Percentiles rank a stretch among this genome's conserved stretches.
Evolutionary conservation across 441 rosid species (phyloP).

Genomic region (Populus hybrid): DNA sequence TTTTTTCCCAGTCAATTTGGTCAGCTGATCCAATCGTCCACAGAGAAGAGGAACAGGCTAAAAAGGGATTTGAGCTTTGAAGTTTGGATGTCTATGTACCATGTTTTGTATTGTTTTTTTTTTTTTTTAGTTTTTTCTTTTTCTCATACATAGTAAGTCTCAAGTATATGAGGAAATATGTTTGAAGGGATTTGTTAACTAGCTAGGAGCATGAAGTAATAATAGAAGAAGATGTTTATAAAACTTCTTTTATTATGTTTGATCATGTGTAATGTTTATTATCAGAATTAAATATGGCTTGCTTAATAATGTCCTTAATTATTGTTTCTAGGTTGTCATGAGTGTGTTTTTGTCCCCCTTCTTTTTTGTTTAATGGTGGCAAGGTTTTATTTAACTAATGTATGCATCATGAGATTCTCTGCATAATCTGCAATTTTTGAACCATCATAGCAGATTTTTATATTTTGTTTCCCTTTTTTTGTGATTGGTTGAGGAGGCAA

Average conservation of each 20-base stretch:
- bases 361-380: not conserved
- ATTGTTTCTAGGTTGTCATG: conserved; percentile 13
- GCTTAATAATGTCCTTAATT: conserved; percentile 16
- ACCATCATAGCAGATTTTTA: not conserved
- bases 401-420: conserved; percentile 18
- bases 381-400: not conserved
- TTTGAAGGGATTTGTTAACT: not conserved
- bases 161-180: not conserved
- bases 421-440: not conserved
- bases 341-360: not conserved
- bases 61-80: conserved; percentile 46
- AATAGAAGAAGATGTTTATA: conserved; percentile 14
- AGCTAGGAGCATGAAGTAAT: conserved; percentile 22
- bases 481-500: conserved; percentile 23
- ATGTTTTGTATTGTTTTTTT: not conserved
- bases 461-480: not conserved
- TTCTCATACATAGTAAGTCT: not conserved
- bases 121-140: not conserved
- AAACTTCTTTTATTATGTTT: not conserved
- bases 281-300: conserved; percentile 8
- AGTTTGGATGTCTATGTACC: conserved; percentile 39
- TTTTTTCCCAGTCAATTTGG: not conserved
- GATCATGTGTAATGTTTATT: not conserved
- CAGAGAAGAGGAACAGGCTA: conserved; percentile 40
- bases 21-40: conserved; percentile 1